Evolutionary conservation across 352 stramenopile genomes (phyloP).

Genomic region (Lagenidium giganteum): DNA sequence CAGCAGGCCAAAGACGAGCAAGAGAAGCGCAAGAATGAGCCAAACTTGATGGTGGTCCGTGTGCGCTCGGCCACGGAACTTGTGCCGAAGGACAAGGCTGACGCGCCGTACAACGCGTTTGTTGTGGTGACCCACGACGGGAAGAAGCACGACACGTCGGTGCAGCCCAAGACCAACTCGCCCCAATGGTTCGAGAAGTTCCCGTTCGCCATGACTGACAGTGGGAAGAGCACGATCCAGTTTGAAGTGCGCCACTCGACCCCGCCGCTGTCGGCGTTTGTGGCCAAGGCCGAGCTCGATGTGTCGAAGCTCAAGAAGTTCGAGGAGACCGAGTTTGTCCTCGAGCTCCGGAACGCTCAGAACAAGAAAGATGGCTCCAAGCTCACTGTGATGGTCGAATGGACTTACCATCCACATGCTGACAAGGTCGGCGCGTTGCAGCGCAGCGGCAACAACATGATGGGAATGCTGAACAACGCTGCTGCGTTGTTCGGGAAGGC

Average conservation of each 20-base stretch:
- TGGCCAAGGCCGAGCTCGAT: constrained; percentile 49
- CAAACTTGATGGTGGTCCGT: constrained; percentile 39
- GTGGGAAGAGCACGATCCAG: too few species aligned
- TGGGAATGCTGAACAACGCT: constrained; percentile 69
- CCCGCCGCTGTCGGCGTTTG: constrained; percentile 62
- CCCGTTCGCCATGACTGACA: background rate
- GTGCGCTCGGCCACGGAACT: too few species aligned
- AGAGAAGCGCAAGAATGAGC: too few species aligned
- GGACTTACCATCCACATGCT: too few species aligned
- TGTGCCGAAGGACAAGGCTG: too few species aligned
- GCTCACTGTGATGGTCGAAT: constrained; percentile 43
- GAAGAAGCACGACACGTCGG: constrained; percentile 79
- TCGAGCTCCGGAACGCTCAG: constrained; percentile 49
- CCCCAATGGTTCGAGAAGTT: constrained; percentile 77
- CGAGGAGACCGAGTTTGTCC: constrained; percentile 29
- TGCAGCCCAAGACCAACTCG: constrained; percentile 66
- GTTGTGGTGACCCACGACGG: constrained; percentile 72
- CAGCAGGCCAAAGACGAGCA: too few species aligned
- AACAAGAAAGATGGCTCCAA: constrained; percentile 41
- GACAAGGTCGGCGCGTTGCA: too few species aligned
- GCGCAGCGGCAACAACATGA: too few species aligned
- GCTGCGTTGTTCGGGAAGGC: constrained; percentile 43
- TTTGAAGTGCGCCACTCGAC: too few species aligned
- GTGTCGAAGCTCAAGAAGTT: constrained; percentile 35
- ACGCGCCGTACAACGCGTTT: constrained; percentile 81